These are phyloP conservation scores for Emericellopsis cladophorae DNA, from an alignment of 2,329 filamentous ascomycete genomes.

Conservation along the genomic window DNA sequence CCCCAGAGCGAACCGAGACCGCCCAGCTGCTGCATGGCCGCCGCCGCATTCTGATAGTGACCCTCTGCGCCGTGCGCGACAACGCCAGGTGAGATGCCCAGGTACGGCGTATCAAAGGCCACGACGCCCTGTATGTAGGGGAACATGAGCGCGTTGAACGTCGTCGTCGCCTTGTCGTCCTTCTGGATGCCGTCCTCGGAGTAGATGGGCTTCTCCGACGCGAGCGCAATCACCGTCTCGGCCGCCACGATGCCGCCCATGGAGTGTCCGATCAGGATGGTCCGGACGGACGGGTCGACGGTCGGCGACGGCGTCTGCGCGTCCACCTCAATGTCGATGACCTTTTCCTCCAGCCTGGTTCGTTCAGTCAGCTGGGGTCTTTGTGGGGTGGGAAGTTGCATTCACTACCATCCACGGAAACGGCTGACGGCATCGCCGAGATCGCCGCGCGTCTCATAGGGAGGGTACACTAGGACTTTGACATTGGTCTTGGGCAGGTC, in stretches of 20 bases:
- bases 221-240: constrained; percentile 67
- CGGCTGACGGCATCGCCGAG: constrained; percentile 55
- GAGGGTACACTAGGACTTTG: constrained; percentile 59
- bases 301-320: constrained; percentile 72
- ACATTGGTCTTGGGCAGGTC: constrained; percentile 59
- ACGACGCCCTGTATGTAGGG: constrained; percentile 84
- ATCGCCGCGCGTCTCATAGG: constrained; percentile 72
- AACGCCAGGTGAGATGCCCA: constrained; percentile 69
- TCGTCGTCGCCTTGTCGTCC: constrained; percentile 9
- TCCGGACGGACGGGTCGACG: constrained; percentile 72
- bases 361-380: background rate
- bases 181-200: constrained; percentile 28
- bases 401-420: constrained; percentile 63
- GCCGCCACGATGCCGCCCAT: constrained; percentile 93
- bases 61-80: constrained; percentile 80
- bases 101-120: constrained; percentile 88
- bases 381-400: background rate
- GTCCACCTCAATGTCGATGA: constrained; percentile 87
- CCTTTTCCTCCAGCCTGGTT: constrained; percentile 71
- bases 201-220: constrained; percentile 40
- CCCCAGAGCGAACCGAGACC: constrained; percentile 57
- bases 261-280: constrained; percentile 74
- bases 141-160: constrained; percentile 66
- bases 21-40: constrained; percentile 55
- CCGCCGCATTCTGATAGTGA: constrained; percentile 62